A percentile compares a stretch with the other conserved stretches of the same genome.
These are phyloP conservation scores for Pilasporangium apinafurcum DNA, from an alignment of 352 stramenopile species.

Conservation along the genomic window DNA sequence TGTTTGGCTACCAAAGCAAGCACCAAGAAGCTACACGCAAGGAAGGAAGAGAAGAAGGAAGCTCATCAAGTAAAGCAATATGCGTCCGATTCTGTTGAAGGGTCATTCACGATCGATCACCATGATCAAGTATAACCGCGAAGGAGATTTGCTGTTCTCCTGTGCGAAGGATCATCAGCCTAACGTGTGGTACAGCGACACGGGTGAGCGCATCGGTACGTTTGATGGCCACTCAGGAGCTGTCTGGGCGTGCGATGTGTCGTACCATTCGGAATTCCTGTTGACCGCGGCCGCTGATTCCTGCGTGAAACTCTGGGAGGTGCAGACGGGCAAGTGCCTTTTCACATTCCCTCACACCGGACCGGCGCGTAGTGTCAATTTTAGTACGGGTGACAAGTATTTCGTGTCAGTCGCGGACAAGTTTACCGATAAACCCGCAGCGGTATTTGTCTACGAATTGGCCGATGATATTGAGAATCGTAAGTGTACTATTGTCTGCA, in stretches of 20 bases:
- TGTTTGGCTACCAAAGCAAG: background rate
- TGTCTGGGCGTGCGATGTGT: slow-evolving; percentile 96
- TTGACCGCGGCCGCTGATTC: slow-evolving; percentile 96
- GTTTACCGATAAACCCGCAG: slow-evolving; percentile 72
- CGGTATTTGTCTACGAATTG: slow-evolving; percentile 81
- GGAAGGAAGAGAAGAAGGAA: no score
- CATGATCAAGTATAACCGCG: slow-evolving; percentile 98
- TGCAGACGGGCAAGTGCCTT: slow-evolving; percentile 85
- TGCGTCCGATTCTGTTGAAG: slow-evolving; percentile 98
- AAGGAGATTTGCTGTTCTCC: slow-evolving; percentile 98
- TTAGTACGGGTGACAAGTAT: slow-evolving; percentile 79
- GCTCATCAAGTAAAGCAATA: no score
- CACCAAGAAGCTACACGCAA: background rate
- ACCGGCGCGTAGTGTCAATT: slow-evolving; percentile 80
- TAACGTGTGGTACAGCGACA: slow-evolving; percentile 96
- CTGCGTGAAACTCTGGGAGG: slow-evolving; percentile 89
- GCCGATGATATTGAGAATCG: slow-evolving; percentile 52
- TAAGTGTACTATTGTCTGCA: slow-evolving; percentile 16
- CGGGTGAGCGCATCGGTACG: slow-evolving; percentile 93
- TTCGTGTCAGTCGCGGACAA: slow-evolving; percentile 84
- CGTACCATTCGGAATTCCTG: slow-evolving; percentile 89
- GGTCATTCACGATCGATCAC: slow-evolving; percentile 98
- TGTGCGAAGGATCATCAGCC: slow-evolving; percentile 94
- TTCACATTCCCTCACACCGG: slow-evolving; percentile 82
- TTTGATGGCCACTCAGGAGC: slow-evolving; percentile 97